Evolutionary conservation across 2,329 filamentous ascomycete species (phyloP).

Genomic region (Meredithiella fracta): DNA sequence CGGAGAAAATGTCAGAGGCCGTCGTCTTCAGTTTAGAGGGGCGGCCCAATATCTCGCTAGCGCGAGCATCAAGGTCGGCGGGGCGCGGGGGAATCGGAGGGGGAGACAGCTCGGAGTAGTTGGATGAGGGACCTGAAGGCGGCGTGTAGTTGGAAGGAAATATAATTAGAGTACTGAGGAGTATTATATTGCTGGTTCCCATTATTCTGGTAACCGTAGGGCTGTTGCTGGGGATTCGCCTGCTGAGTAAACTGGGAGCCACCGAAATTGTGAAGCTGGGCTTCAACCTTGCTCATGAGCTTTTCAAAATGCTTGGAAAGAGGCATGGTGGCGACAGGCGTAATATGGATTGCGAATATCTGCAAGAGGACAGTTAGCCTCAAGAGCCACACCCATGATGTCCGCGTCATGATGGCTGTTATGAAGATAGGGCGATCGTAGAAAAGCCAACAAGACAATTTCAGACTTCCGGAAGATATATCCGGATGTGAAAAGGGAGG

Average conservation of each 20-base stretch:
- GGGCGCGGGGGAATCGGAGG: constrained; percentile 14
- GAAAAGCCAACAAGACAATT: background rate
- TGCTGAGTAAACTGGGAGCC: background rate
- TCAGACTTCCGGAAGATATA: too few species aligned
- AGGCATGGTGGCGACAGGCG: constrained; percentile 6
- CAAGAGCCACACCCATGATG: background rate
- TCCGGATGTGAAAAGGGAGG: too few species aligned
- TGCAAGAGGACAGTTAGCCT: constrained; percentile 3
- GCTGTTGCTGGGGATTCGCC: background rate
- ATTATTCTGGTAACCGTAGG: background rate
- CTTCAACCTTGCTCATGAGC: constrained; percentile 12
- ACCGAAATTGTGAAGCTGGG: constrained; percentile 4
- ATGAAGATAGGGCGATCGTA: background rate
- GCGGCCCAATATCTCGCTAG: constrained; percentile 3
- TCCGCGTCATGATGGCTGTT: background rate
- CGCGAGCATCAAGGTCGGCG: background rate
- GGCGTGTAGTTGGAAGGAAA: background rate
- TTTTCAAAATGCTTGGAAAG: constrained; percentile 13
- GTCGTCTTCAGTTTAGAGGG: constrained; percentile 14
- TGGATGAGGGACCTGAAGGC: background rate
- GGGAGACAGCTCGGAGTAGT: constrained; percentile 2
- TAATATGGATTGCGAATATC: background rate
- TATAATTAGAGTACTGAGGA: background rate
- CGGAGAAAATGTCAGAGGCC: constrained; percentile 36
- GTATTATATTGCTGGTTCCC: background rate